These are phyloP conservation scores for Cadophora luteo-olivacea DNA, from an alignment of 2,329 filamentous ascomycete species.

Conservation along the genomic window DNA sequence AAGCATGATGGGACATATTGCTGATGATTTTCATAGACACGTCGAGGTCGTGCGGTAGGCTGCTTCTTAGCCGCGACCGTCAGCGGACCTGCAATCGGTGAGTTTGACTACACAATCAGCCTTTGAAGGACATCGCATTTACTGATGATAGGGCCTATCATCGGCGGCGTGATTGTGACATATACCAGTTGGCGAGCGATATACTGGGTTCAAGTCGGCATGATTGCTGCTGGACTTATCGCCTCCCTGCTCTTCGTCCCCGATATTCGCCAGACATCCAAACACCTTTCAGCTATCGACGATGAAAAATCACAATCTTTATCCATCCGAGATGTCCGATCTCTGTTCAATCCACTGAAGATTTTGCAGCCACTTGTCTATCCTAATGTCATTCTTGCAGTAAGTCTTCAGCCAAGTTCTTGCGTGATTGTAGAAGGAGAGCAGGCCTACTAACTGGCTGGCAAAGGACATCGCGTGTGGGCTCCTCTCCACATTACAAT, in stretches of 20 bases:
- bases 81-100: conserved; percentile 47
- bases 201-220: conserved; percentile 45
- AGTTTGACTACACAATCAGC: not conserved
- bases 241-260: conserved; percentile 42
- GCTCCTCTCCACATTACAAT: conserved; percentile 46
- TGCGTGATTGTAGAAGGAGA: not conserved
- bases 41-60: conserved; percentile 49
- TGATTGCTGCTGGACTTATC: conserved; percentile 42
- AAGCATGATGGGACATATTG: not conserved
- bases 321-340: not conserved
- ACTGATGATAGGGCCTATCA: conserved; percentile 34
- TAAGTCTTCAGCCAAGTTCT: not conserved
- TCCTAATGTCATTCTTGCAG: conserved; percentile 12
- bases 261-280: conserved; percentile 11
- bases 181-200: conserved; percentile 44
- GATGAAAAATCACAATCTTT: not conserved
- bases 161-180: conserved; percentile 44
- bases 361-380: not conserved
- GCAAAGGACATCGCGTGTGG: conserved; percentile 29
- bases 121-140: not conserved
- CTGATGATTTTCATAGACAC: conserved; percentile 40
- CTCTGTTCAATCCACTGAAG: conserved; percentile 9
- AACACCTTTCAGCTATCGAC: not conserved
- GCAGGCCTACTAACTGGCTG: too few relatives aligned
- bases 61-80: conserved; percentile 52